These are phyloP conservation scores for Mucor plumbeus DNA, from an alignment of 371 early-diverging fungal species.

Conservation along the genomic window DNA sequence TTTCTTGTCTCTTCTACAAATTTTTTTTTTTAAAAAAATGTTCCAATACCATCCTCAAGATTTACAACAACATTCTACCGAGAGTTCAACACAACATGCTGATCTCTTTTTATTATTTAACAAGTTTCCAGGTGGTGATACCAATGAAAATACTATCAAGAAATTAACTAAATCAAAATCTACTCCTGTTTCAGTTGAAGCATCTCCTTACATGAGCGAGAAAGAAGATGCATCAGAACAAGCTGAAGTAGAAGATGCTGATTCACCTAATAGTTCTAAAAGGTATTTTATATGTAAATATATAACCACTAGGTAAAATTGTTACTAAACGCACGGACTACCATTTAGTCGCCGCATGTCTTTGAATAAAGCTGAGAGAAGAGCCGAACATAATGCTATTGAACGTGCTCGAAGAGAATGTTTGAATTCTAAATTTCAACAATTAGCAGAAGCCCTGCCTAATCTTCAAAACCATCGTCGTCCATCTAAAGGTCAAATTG, in stretches of 20 bases:
- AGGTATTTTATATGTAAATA: not conserved
- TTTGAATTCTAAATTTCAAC: slow-evolving; percentile 70
- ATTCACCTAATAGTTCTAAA: not conserved
- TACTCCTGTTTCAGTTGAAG: not conserved
- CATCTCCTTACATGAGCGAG: slow-evolving; percentile 7
- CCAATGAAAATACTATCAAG: not conserved
- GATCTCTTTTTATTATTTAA: slow-evolving; percentile 6
- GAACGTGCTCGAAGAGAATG: slow-evolving; percentile 76
- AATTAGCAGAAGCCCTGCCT: slow-evolving; percentile 70
- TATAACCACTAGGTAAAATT: not conserved
- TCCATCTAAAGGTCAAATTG: slow-evolving; percentile 76
- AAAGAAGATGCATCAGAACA: not conserved
- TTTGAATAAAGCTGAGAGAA: slow-evolving; percentile 54
- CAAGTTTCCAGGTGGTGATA: not conserved
- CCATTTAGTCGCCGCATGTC: slow-evolving; percentile 12
- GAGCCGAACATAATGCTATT: slow-evolving; percentile 77
- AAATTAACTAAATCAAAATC: not conserved
- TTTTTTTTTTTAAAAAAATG: not conserved
- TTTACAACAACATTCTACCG: not conserved
- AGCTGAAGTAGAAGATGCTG: slow-evolving; percentile 1
- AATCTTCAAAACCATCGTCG: slow-evolving; percentile 66
- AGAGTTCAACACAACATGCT: not conserved
- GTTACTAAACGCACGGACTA: not conserved
- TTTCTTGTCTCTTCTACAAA: not conserved
- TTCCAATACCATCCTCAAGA: not conserved